Percentiles rank a stretch among this genome's conserved stretches.
Conservation (phyloP, 371 early-diverging fungal species). For the Mortierella sp. region DNA sequence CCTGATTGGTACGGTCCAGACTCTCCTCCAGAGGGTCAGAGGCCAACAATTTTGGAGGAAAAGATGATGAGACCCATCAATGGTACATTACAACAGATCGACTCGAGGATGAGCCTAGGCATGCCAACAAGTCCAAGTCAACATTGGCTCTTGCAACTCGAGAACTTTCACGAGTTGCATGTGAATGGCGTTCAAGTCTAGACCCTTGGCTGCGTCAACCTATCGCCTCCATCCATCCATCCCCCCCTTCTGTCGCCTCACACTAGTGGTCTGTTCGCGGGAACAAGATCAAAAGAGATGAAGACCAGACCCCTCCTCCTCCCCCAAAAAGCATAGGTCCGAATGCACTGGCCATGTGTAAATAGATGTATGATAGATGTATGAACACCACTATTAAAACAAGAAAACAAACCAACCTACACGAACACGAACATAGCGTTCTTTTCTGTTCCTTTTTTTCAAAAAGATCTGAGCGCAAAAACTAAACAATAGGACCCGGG, state of each 20-base stretch:
- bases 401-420: background rate
- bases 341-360: conserved; percentile 23
- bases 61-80: conserved; percentile 12
- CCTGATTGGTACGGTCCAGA: conserved; percentile 39
- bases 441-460: background rate
- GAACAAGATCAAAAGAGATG: conserved; percentile 5
- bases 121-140: conserved; percentile 49
- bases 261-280: conserved; percentile 2
- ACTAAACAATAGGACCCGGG: background rate
- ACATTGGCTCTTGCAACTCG: conserved; percentile 50
- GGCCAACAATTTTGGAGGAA: conserved; percentile 20
- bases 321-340: conserved; percentile 4
- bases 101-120: conserved; percentile 3
- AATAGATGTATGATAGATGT: conserved; percentile 21
- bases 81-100: background rate
- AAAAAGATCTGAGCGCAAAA: background rate
- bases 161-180: conserved; percentile 39
- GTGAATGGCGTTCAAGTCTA: conserved; percentile 30
- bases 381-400: conserved; percentile 16
- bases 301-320: background rate
- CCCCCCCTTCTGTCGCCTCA: background rate
- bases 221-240: background rate
- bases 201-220: background rate
- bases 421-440: background rate
- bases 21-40: conserved; percentile 37